Evolutionary conservation across 805 yeast species (phyloP).

Genomic region (Wickerhamiella brachini): DNA sequence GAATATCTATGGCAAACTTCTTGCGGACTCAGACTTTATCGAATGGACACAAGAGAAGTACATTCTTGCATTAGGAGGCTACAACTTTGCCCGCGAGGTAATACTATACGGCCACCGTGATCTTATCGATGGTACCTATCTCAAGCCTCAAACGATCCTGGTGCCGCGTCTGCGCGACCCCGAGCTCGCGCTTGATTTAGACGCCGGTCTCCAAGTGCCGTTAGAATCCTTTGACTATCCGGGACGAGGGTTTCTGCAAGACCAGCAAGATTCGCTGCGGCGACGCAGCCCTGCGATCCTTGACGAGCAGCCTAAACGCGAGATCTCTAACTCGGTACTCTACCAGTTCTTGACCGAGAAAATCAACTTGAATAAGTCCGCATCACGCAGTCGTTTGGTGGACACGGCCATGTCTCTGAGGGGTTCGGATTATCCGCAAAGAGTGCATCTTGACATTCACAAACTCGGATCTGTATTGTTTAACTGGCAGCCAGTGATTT

Average conservation of each 20-base stretch:
- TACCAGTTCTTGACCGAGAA: slow-evolving; percentile 51
- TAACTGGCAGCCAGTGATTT: slow-evolving; percentile 42
- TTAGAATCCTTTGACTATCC: not conserved
- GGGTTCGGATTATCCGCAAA: slow-evolving; percentile 54
- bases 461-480: slow-evolving; percentile 26
- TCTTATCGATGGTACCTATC: slow-evolving; percentile 39
- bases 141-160: slow-evolving; percentile 46
- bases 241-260: not conserved
- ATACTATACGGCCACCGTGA: slow-evolving; percentile 42
- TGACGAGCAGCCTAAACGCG: not conserved
- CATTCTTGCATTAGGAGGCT: slow-evolving; percentile 43
- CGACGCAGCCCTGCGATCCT: not conserved
- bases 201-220: not conserved
- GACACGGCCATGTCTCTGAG: slow-evolving; percentile 25
- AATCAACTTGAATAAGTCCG: slow-evolving; percentile 22
- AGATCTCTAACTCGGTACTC: slow-evolving; percentile 24
- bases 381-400: slow-evolving; percentile 20
- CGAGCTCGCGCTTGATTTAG: not conserved
- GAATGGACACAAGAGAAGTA: slow-evolving; percentile 42
- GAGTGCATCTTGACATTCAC: slow-evolving; percentile 33
- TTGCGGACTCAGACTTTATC: slow-evolving; percentile 19
- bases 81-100: slow-evolving; percentile 56
- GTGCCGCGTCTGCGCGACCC: slow-evolving; percentile 26
- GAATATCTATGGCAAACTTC: slow-evolving; percentile 32
- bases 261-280: slow-evolving; percentile 1